A percentile compares a stretch with the other conserved stretches of the same genome.
These are phyloP conservation scores for Boletus sp. DNA, from an alignment of 1,284 basidiomycete genomes.

Conservation along the genomic window DNA sequence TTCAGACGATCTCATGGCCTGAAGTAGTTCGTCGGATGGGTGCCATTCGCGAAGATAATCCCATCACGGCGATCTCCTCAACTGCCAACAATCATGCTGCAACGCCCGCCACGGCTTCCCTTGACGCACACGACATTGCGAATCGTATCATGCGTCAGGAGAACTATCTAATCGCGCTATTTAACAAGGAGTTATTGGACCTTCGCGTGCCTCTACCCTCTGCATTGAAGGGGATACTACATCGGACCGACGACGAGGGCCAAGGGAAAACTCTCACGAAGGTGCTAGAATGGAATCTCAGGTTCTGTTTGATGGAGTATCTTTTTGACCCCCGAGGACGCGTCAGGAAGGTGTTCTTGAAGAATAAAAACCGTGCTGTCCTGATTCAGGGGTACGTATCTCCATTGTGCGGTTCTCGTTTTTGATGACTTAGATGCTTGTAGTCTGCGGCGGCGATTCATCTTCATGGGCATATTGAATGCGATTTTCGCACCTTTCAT, in stretches of 20 bases:
- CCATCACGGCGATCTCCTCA: conserved; percentile 81
- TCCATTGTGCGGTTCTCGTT: not conserved
- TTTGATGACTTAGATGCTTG: not conserved
- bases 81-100: conserved; percentile 46
- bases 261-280: conserved; percentile 80
- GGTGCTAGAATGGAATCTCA: conserved; percentile 94
- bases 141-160: conserved; percentile 97
- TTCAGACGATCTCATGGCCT: conserved; percentile 97
- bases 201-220: conserved; percentile 78
- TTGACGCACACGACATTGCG: conserved; percentile 96
- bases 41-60: conserved; percentile 87
- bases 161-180: conserved; percentile 96
- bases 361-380: conserved; percentile 73
- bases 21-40: conserved; percentile 90
- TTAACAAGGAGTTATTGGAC: conserved; percentile 95
- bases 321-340: conserved; percentile 86
- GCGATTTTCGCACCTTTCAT: conserved; percentile 97
- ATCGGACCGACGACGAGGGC: conserved; percentile 47
- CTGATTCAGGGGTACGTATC: conserved; percentile 79
- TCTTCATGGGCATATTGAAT: conserved; percentile 96
- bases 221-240: conserved; percentile 49
- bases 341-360: conserved; percentile 89
- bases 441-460: conserved; percentile 82
- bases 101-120: conserved; percentile 59
- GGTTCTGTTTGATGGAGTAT: conserved; percentile 94